Base-by-base conservation (phyloP, 371 early-diverging fungal genomes). In the Mortierella sp. region DNA sequence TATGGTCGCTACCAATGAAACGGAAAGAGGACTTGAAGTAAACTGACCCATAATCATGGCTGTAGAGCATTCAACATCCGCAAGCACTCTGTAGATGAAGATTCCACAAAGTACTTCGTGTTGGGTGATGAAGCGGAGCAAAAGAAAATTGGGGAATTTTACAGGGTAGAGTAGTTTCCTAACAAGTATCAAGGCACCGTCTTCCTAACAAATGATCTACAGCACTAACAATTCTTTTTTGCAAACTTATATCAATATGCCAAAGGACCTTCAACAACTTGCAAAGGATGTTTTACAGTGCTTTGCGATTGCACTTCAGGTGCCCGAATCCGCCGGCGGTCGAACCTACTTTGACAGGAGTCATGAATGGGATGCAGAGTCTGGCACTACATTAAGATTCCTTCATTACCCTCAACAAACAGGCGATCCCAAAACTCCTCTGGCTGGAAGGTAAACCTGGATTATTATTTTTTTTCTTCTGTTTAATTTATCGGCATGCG, bases 271-370 rank as follows among this genome's bases (percentile, higher is more conserved):
- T 42, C 84, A 87, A 42, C 42, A 47, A 7, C 79, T 83, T 3
- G 83, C 87, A 7, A 64, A 70, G 41, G 79, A 81, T 32, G 66
- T 90, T 24, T 56, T 90, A 50, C 80, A 83, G 62, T 82, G 83
- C 34, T 88, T 89, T 70, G 90, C 87, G 4, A 84, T 87, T 37
- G 86, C 87, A n/a, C 80, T 90, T 19, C 71, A 84, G 71, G 85
- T 89, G 17, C 85, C 87, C 1, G 81, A 84, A 60, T 60, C 70
- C 2, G 78, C 83, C 41, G 88, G 89, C 4, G 89, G 88, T n/a
- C 62, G 54, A 8, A 65, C 80, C 14, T 91, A 78, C 72, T 91
- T 90, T 70, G 62, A 71, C 17, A 59, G 80, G 17, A 75, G 80
- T 9, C 90, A 90, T 59, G 58, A 50, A 8, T 89, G 87, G 59